Evolutionary conservation across 129 eudicot genomes (phyloP), one percentile per base, ranked within the genome.

Genomic region (Mikania micrantha): DNA sequence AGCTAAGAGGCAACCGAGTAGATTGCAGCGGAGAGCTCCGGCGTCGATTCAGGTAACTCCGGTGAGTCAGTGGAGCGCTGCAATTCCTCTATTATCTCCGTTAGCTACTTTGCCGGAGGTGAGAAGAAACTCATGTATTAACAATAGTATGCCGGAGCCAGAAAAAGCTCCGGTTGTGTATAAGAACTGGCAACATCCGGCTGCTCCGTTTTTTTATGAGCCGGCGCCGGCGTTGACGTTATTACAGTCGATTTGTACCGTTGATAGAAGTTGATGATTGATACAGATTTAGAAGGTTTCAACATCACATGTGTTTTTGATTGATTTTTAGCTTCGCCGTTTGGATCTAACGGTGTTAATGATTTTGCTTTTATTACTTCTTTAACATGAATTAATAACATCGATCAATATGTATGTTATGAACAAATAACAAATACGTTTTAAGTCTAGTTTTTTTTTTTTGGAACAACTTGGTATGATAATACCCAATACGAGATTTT

Each of bases 101-200:
- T 66, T 91, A 66, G 54, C 66, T 2, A 57, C 68, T 15, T 88
- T 96, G 7, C 97, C 96, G 24, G 70, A 83, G 9, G 67, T 79
- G 25, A 67, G 34, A 3, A 63, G 34, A 11, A 80, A 29, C 35
- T n/a, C n/a, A n/a, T 41, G 66, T 69, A 35, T 59, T 9, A 81
- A 64, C 12, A 54, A 69, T 11, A 57, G 80, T 8, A 64, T 29
- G 34, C 57, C 75, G 74, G 81, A 63, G 79, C 54, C 85, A 58
- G 82, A 77, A 45, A 84, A 78, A 70, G 66, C 78, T 72, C 65
- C 80, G 78, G 59, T 71, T 60, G 85, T 73, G 79, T 82, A 72
- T 68, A 87, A 82, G 77, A 90, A 77, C 61, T 90, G 97, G 97
- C 95, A 85, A 71, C 92, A 89, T 66, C 91, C 96, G 74, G 97